phyloP scores from a whole-genome alignment of 2,329 filamentous ascomycete genomes.

The Metarhizium rileyi region DNA sequence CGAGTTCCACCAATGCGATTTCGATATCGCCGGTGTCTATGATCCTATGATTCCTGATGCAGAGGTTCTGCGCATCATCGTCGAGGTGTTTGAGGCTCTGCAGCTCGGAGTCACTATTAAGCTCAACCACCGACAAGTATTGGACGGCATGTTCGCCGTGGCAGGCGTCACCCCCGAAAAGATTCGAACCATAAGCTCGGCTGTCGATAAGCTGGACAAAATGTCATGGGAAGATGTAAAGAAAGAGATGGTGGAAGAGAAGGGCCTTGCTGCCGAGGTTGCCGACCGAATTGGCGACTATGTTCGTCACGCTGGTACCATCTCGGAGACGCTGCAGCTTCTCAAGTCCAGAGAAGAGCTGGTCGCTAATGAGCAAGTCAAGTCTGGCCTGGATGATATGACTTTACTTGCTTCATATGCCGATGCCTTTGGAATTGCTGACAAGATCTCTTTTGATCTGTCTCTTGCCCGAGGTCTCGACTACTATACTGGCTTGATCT shows the following conservation, averaged over 20 bases:
- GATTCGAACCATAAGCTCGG: slow-evolving; percentile 80
- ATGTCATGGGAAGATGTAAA: slow-evolving; percentile 80
- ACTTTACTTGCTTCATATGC: slow-evolving; percentile 72
- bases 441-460: slow-evolving; percentile 78
- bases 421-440: slow-evolving; percentile 62
- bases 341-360: slow-evolving; percentile 60
- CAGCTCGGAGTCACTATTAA: slow-evolving; percentile 76
- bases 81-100: slow-evolving; percentile 75
- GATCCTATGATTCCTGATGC: slow-evolving; percentile 90
- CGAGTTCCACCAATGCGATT: slow-evolving; percentile 96
- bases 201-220: slow-evolving; percentile 95
- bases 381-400: slow-evolving; percentile 74
- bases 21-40: slow-evolving; percentile 83
- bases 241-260: slow-evolving; percentile 88
- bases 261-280: slow-evolving; percentile 65
- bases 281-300: slow-evolving; percentile 84
- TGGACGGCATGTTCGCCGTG: slow-evolving; percentile 86
- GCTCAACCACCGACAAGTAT: slow-evolving; percentile 87
- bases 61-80: slow-evolving; percentile 75
- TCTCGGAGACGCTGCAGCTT: slow-evolving; percentile 57
- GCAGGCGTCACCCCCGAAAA: slow-evolving; percentile 82
- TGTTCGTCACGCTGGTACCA: slow-evolving; percentile 66
- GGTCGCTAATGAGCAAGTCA: slow-evolving; percentile 61
- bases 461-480: slow-evolving; percentile 85
- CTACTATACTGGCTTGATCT: slow-evolving; percentile 86